Conservation (phyloP, 148 eudicot species). For the Rhododendron ovatum region DNA sequence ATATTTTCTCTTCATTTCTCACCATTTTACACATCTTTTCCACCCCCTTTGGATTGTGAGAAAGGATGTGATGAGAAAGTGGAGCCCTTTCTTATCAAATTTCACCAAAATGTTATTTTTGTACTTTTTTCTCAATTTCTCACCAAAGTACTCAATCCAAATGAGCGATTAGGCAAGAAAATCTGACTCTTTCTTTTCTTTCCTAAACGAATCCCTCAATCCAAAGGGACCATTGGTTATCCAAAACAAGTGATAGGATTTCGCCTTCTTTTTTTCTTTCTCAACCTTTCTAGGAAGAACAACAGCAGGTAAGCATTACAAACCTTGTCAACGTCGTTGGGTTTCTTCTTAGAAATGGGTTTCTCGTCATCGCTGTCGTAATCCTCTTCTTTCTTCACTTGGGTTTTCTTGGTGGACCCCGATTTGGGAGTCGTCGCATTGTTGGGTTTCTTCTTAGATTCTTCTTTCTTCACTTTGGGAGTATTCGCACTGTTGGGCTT, state of each 20-base stretch:
- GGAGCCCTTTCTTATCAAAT: not conserved
- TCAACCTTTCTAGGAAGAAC: not conserved
- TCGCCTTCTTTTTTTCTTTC: not conserved
- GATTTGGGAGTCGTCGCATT: slow-evolving; percentile 8
- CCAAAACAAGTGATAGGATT: not conserved
- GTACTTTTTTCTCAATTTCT: not conserved
- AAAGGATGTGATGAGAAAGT: not conserved
- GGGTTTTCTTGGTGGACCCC: slow-evolving; percentile 14
- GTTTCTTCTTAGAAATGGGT: slow-evolving; percentile 20
- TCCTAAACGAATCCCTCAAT: not conserved
- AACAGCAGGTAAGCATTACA: not conserved
- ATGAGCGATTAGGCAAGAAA: not conserved
- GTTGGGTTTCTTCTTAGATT: slow-evolving; percentile 20
- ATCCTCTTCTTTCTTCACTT: slow-evolving; percentile 26
- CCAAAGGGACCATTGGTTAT: not conserved
- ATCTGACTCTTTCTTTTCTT: not conserved
- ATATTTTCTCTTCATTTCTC: not conserved
- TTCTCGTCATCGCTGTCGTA: slow-evolving; percentile 14
- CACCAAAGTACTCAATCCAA: not conserved
- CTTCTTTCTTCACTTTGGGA: not conserved
- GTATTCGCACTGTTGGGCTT: not conserved
- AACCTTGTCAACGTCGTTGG: slow-evolving; percentile 31
- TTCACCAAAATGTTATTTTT: no score
- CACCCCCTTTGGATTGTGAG: not conserved
- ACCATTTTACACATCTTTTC: not conserved